phyloP scores from a whole-genome alignment of 345 rosid species.

The Acer negundo region DNA sequence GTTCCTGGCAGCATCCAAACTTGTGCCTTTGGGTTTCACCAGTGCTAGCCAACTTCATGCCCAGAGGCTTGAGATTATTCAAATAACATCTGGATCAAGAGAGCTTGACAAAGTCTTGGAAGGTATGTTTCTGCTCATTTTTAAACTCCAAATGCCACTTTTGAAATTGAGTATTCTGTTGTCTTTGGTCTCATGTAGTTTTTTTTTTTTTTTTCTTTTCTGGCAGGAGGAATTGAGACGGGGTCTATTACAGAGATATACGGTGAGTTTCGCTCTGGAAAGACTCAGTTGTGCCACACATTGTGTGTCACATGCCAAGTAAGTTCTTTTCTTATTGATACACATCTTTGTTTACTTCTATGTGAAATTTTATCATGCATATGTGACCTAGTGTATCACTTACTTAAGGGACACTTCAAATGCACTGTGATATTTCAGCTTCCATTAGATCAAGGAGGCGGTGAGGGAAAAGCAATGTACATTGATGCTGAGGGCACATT shows the following conservation, averaged over 20 bases:
- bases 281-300: slow-evolving; percentile 97
- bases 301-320: slow-evolving; percentile 98
- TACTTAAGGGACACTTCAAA: not conserved
- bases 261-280: slow-evolving; percentile 97
- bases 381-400: too few relatives aligned
- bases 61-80: slow-evolving; percentile 91
- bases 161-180: not conserved
- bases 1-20: slow-evolving; percentile 69
- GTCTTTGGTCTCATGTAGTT: slow-evolving; percentile 19
- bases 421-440: slow-evolving; percentile 50
- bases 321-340: slow-evolving; percentile 23
- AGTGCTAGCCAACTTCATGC: slow-evolving; percentile 92
- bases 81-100: slow-evolving; percentile 92
- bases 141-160: not conserved
- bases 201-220: not conserved
- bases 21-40: slow-evolving; percentile 93
- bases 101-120: slow-evolving; percentile 95
- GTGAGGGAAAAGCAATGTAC: slow-evolving; percentile 98
- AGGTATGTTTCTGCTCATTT: slow-evolving; percentile 40
- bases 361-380: not conserved
- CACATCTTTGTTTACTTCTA: not conserved
- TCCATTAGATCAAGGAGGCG: slow-evolving; percentile 98
- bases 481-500: slow-evolving; percentile 99
- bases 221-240: slow-evolving; percentile 90
- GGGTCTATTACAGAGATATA: slow-evolving; percentile 96